Conservation (phyloP, 768 basidiomycete species). For the Xerocomellus dryophilus region DNA sequence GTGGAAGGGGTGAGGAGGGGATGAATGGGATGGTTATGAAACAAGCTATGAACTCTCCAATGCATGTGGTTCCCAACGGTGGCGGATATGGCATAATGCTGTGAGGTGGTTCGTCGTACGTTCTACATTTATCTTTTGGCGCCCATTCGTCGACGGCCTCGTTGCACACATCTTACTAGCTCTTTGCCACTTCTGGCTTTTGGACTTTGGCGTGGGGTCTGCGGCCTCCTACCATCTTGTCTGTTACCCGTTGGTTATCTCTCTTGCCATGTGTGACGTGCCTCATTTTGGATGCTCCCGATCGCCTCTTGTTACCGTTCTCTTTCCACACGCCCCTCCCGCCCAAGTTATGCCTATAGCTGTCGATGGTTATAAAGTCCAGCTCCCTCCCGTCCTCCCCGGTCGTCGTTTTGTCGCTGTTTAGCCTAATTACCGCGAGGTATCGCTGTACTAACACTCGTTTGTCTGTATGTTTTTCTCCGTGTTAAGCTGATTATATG, state of each 20-base stretch:
- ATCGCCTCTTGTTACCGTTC: constrained; percentile 3
- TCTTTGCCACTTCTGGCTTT: constrained; percentile 8
- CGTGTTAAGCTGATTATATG: constrained; percentile 10
- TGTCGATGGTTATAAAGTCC: constrained; percentile 15
- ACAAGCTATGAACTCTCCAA: constrained; percentile 34
- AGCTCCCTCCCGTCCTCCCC: neutral
- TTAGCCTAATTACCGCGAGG: constrained; percentile 16
- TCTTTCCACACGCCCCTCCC: neutral
- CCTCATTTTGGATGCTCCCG: constrained; percentile 12
- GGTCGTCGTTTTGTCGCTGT: constrained; percentile 6
- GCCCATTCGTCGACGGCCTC: neutral
- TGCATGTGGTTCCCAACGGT: constrained; percentile 38
- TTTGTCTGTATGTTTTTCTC: constrained; percentile 12
- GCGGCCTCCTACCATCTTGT: constrained; percentile 7
- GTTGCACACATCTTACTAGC: constrained; percentile 11
- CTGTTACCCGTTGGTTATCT: constrained; percentile 13
- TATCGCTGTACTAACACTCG: constrained; percentile 27
- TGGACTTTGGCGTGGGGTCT: constrained; percentile 15
- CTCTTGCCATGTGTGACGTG: constrained; percentile 7
- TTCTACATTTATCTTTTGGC: constrained; percentile 1
- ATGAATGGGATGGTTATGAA: constrained; percentile 37
- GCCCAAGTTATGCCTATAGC: constrained; percentile 10
- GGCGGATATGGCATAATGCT: constrained; percentile 42
- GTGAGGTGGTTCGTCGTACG: constrained; percentile 15
- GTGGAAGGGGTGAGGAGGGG: constrained; percentile 28